These are phyloP conservation scores for Arxiozyma bovina DNA, from an alignment of 1,139 yeast genomes.

Conservation along the genomic window DNA sequence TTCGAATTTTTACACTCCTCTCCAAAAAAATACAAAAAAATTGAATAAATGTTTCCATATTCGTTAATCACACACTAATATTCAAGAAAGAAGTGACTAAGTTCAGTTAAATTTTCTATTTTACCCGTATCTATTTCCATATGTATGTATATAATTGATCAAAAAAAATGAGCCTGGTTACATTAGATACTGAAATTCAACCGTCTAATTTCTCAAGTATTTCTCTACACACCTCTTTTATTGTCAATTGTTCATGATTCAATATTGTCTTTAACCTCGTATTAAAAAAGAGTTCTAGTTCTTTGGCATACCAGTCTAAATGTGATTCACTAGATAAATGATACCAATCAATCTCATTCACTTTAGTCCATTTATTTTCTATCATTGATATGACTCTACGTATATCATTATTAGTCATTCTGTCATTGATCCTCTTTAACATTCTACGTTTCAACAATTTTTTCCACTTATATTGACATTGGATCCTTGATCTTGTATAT, in stretches of 20 bases:
- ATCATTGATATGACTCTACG: conserved; percentile 31
- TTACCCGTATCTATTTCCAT: background rate
- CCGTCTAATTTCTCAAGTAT: background rate
- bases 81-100: conserved; percentile 1
- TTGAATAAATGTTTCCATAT: no score
- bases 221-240: conserved; percentile 3
- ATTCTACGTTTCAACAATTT: conserved; percentile 59
- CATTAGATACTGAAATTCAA: background rate
- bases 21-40: background rate
- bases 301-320: conserved; percentile 34
- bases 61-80: background rate
- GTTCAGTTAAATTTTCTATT: background rate
- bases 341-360: conserved; percentile 57
- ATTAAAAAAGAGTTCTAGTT: conserved; percentile 38
- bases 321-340: conserved; percentile 34
- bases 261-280: conserved; percentile 27
- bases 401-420: conserved; percentile 43
- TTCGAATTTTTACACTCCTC: background rate
- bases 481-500: conserved; percentile 79
- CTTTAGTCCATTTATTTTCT: conserved; percentile 33
- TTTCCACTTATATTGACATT: conserved; percentile 91
- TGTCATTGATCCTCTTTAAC: conserved; percentile 37
- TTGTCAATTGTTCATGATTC: background rate
- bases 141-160: background rate
- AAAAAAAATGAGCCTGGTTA: background rate